These are phyloP conservation scores for Aspergillus conjunctus DNA, from an alignment of 495 filamentous ascomycete genomes.

Conservation along the genomic window DNA sequence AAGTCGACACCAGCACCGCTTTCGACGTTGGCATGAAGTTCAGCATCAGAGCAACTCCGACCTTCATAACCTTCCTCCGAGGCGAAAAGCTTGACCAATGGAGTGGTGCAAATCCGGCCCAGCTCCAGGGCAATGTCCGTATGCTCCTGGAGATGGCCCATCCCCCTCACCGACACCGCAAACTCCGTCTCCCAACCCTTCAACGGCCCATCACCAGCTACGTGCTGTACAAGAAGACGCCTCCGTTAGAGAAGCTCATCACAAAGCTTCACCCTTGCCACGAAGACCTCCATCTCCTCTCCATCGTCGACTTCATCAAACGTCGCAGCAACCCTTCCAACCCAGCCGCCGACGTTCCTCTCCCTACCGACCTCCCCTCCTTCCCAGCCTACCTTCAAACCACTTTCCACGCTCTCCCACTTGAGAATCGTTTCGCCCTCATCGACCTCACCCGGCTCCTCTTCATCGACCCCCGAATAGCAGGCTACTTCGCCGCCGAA, in stretches of 20 bases:
- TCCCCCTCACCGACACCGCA: conserved; percentile 74
- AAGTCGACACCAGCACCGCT: conserved; percentile 73
- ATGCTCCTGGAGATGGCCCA: conserved; percentile 75
- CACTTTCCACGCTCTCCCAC: conserved; percentile 31
- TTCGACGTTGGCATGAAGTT: conserved; percentile 68
- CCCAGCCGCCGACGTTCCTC: conserved; percentile 49
- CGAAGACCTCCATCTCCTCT: conserved; percentile 53
- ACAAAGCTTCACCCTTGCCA: conserved; percentile 66
- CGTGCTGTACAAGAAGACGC: conserved; percentile 75
- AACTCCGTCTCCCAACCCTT: conserved; percentile 69
- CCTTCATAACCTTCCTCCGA: conserved; percentile 84
- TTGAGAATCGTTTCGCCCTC: conserved; percentile 67
- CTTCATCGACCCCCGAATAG: conserved; percentile 80
- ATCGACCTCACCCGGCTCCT: conserved; percentile 80
- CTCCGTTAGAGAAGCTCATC: conserved; percentile 81
- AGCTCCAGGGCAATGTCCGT: conserved; percentile 71
- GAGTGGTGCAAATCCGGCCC: conserved; percentile 70
- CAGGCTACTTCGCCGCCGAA: conserved; percentile 85
- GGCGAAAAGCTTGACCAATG: conserved; percentile 78
- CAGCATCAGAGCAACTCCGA: conserved; percentile 75
- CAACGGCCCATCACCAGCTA: conserved; percentile 62
- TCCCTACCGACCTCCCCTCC: conserved; percentile 50
- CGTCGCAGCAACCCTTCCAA: conserved; percentile 26
- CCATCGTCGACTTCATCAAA: conserved; percentile 67
- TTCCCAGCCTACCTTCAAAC: conserved; percentile 39